A percentile compares a stretch with the other conserved stretches of the same genome.
phyloP scores from a whole-genome alignment of 2,329 filamentous ascomycete species.

The Fusarium sp. region DNA sequence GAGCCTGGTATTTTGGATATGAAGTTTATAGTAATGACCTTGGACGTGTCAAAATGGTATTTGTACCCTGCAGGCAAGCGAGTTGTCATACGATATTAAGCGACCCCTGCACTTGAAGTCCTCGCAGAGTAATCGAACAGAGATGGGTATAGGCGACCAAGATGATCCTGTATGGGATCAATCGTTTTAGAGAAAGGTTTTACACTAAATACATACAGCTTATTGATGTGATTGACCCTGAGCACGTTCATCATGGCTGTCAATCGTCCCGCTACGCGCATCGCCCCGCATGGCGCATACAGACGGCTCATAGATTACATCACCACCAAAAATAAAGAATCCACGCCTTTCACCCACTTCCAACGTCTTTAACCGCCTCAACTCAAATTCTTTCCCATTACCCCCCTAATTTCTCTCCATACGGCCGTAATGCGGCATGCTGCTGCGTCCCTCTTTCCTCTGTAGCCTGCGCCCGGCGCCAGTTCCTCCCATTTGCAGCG shows the following conservation, averaged over 20 bases:
- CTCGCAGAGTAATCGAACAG: too few species aligned
- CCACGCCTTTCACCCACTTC: conserved; percentile 9
- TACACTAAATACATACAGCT: background rate
- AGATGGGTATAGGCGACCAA: background rate
- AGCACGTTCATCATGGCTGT: background rate
- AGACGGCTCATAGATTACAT: conserved; percentile 41
- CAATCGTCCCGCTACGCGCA: conserved; percentile 34
- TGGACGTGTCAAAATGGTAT: background rate
- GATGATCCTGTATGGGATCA: background rate
- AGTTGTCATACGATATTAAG: background rate
- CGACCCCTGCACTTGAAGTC: background rate
- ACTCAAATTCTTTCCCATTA: background rate
- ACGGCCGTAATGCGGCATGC: conserved; percentile 71
- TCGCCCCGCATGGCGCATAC: conserved; percentile 33
- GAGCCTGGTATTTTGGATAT: conserved; percentile 5
- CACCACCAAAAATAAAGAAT: conserved; percentile 37
- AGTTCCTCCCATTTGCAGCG: conserved; percentile 33
- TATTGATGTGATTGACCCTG: conserved; percentile 1
- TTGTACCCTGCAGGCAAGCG: background rate
- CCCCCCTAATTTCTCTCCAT: background rate
- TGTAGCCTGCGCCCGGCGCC: conserved; percentile 37
- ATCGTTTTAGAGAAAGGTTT: background rate
- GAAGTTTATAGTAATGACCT: background rate
- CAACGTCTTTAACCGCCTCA: background rate
- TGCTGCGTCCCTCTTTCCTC: conserved; percentile 55